Conservation (phyloP, 2,329 filamentous ascomycete genomes). For the Stylonectria norvegica region DNA sequence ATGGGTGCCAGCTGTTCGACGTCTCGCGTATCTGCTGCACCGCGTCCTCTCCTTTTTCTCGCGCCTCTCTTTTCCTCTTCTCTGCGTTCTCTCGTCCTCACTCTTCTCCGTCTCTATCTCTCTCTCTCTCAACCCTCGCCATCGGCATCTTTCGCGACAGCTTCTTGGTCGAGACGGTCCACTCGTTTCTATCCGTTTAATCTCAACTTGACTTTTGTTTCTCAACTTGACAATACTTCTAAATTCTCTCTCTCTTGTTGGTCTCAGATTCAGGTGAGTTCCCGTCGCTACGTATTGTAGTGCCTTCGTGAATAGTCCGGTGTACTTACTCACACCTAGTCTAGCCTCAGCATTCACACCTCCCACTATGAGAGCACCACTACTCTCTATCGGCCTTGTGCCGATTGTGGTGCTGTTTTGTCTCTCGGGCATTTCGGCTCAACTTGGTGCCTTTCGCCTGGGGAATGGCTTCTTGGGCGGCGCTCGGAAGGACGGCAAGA, state of each 20-base stretch:
- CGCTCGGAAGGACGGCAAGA: constrained; percentile 6
- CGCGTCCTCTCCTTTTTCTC: constrained; percentile 7
- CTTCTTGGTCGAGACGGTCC: too few relatives aligned
- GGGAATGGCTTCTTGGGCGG: too few relatives aligned
- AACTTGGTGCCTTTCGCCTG: constrained; percentile 3
- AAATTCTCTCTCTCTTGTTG: too few relatives aligned
- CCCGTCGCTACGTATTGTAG: too few relatives aligned
- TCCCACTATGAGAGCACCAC: constrained; percentile 37
- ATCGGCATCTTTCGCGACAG: too few relatives aligned
- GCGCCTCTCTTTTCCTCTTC: constrained; percentile 11
- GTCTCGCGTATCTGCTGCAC: not conserved
- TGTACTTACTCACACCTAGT: constrained; percentile 3
- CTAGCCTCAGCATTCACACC: not conserved
- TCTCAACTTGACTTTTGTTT: too few relatives aligned
- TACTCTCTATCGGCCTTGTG: constrained; percentile 31
- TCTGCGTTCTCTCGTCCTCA: constrained; percentile 3
- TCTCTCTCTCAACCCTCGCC: not conserved
- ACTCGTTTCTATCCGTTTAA: too few relatives aligned
- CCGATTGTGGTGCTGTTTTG: constrained; percentile 27
- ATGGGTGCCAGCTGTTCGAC: constrained; percentile 16
- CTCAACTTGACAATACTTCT: too few relatives aligned
- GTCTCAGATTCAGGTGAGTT: too few relatives aligned
- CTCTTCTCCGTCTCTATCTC: constrained; percentile 4
- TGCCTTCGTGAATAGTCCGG: too few relatives aligned
- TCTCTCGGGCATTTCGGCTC: constrained; percentile 10